Percentiles rank a stretch among this genome's conserved stretches.
These are phyloP conservation scores for Nitzschia palea DNA, from an alignment of 108 stramenopile species.

Conservation along the genomic window DNA sequence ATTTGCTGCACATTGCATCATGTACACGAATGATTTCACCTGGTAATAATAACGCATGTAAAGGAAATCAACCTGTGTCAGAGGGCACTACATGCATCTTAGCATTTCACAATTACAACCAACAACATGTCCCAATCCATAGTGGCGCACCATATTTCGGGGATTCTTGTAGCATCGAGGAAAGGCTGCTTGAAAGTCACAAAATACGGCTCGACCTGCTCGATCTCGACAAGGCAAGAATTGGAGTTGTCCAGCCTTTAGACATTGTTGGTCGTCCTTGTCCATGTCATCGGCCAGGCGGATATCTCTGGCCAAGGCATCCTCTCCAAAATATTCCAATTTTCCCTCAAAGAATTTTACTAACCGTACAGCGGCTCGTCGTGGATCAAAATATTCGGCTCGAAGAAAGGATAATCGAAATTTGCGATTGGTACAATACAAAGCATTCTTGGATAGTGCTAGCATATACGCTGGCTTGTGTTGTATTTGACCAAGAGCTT, in stretches of 20 bases:
- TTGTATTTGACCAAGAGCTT: slow-evolving; percentile 1
- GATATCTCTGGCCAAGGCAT: not conserved
- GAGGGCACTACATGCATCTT: too few species aligned
- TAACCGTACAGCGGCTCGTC: slow-evolving; percentile 14
- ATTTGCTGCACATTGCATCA: slow-evolving; percentile 3
- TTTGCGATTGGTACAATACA: slow-evolving; percentile 3
- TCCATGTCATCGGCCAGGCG: slow-evolving; percentile 17
- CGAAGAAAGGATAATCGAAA: slow-evolving; percentile 25
- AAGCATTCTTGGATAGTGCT: not conserved
- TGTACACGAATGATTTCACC: slow-evolving; percentile 2
- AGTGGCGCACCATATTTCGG: not conserved
- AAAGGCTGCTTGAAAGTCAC: not conserved
- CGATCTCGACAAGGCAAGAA: slow-evolving; percentile 29
- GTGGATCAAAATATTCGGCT: slow-evolving; percentile 18
- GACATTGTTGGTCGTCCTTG: not conserved
- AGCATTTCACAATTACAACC: too few species aligned
- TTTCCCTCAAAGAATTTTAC: slow-evolving; percentile 21
- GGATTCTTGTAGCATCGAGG: not conserved
- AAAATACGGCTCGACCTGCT: slow-evolving; percentile 25
- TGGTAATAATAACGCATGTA: too few species aligned
- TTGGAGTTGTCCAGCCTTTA: slow-evolving; percentile 5
- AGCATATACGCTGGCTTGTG: slow-evolving; percentile 19
- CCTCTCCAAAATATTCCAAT: slow-evolving; percentile 14
- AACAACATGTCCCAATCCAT: not conserved
- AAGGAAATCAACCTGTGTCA: not conserved